phyloP scores from a whole-genome alignment of 2,329 filamentous ascomycete genomes.

The Fonsecaea monophora region DNA sequence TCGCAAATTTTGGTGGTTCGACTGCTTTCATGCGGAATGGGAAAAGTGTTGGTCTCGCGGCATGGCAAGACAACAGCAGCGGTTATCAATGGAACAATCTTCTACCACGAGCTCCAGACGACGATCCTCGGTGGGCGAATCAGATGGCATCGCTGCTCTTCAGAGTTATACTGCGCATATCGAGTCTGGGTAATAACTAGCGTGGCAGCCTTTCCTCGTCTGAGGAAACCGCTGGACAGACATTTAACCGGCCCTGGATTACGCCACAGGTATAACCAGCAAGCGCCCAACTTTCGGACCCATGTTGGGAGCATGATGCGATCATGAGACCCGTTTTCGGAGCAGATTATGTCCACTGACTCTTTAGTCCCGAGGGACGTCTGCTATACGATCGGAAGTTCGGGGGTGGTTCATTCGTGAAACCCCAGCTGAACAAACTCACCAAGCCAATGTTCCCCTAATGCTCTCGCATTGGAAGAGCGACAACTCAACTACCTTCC shows the following conservation, averaged over 20 bases:
- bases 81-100: neutral
- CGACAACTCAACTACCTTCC: neutral
- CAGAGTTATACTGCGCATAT: neutral
- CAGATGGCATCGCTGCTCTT: neutral
- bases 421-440: neutral
- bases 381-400: neutral
- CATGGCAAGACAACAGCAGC: conserved; percentile 11
- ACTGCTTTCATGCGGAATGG: conserved; percentile 27
- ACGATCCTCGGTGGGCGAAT: neutral
- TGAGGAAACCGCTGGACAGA: neutral
- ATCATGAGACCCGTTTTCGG: neutral
- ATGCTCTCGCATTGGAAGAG: neutral
- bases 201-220: neutral
- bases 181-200: neutral
- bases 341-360: neutral
- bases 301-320: neutral
- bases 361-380: neutral
- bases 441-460: neutral
- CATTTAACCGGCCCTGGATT: neutral
- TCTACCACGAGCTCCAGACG: neutral
- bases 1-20: conserved; percentile 35
- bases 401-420: neutral
- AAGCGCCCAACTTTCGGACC: neutral
- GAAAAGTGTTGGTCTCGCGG: conserved; percentile 23
- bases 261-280: neutral